These are phyloP conservation scores for Miamiensis avidus DNA, from an alignment of 169 alveolate species.

Conservation along the genomic window DNA sequence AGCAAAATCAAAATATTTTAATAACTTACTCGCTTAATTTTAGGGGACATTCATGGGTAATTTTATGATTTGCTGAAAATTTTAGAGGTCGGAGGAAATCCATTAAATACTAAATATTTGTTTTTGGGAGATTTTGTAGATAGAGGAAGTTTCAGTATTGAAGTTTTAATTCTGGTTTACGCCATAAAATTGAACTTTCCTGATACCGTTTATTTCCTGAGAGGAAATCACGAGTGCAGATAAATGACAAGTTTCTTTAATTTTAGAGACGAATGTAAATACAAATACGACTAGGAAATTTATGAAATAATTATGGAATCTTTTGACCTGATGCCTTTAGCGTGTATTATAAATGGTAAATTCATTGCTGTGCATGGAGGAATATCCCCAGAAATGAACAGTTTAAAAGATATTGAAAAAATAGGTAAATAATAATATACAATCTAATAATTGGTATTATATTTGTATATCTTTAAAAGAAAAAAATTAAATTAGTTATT, in stretches of 20 bases:
- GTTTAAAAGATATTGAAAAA: constrained; percentile 53
- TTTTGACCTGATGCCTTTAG: constrained; percentile 72
- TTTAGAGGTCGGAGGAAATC: constrained; percentile 75
- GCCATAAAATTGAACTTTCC: constrained; percentile 61
- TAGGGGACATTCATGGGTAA: constrained; percentile 33
- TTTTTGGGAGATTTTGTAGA: constrained; percentile 83
- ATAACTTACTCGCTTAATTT: no score
- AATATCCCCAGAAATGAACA: constrained; percentile 69
- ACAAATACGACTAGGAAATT: constrained; percentile 65
- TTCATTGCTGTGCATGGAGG: constrained; percentile 76
- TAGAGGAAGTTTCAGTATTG: constrained; percentile 75
- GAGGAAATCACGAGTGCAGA: constrained; percentile 85
- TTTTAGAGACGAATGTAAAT: constrained; percentile 63
- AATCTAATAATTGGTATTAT: no score
- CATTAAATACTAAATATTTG: constrained; percentile 70
- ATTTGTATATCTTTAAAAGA: background rate
- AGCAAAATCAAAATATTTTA: no score
- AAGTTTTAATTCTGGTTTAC: constrained; percentile 53
- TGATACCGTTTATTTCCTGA: constrained; percentile 59
- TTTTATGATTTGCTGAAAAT: constrained; percentile 72
- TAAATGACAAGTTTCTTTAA: constrained; percentile 69
- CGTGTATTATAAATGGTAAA: constrained; percentile 64
- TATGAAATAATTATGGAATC: constrained; percentile 70
- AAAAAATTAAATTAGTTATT: constrained; percentile 42
- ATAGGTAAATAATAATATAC: constrained; percentile 27